Evolutionary conservation across 2,329 filamentous ascomycete genomes (phyloP).

Genomic region (Mollisia scopiformis): DNA sequence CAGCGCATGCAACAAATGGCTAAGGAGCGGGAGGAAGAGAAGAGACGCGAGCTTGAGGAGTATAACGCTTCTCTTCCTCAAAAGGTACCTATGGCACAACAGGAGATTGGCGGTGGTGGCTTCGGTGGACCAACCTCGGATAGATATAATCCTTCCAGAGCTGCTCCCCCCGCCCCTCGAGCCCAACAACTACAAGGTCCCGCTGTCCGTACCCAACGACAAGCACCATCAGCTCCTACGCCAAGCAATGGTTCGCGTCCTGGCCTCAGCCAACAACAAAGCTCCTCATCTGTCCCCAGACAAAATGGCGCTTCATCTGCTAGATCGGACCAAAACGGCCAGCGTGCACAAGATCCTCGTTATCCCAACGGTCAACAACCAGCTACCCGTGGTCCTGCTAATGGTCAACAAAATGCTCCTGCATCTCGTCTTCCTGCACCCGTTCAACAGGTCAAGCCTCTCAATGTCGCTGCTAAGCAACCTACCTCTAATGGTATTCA

Average conservation of each 20-base stretch:
- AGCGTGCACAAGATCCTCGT: conserved; percentile 33
- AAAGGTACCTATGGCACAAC: conserved; percentile 81
- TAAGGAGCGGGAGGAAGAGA: conserved; percentile 59
- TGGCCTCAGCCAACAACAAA: conserved; percentile 52
- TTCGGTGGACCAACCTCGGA: conserved; percentile 44
- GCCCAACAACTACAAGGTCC: conserved; percentile 57
- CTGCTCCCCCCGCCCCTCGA: conserved; percentile 77
- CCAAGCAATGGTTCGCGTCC: conserved; percentile 47
- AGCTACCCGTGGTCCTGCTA: conserved; percentile 47
- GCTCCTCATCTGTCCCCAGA: conserved; percentile 47
- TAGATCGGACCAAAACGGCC: conserved; percentile 47
- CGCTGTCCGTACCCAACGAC: conserved; percentile 71
- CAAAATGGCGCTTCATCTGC: conserved; percentile 40
- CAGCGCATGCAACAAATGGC: conserved; percentile 57
- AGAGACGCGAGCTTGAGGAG: conserved; percentile 76
- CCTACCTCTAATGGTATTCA: conserved; percentile 38
- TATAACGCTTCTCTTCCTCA: conserved; percentile 91
- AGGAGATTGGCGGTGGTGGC: conserved; percentile 77
- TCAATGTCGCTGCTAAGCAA: conserved; percentile 76
- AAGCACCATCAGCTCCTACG: conserved; percentile 75
- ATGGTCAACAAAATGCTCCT: conserved; percentile 49
- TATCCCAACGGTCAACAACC: conserved; percentile 43
- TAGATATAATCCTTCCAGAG: conserved; percentile 84
- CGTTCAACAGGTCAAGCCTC: conserved; percentile 64
- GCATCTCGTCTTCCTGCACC: conserved; percentile 59